phyloP scores from a whole-genome alignment of 345 rosid species.

The Triadica sebifera region DNA sequence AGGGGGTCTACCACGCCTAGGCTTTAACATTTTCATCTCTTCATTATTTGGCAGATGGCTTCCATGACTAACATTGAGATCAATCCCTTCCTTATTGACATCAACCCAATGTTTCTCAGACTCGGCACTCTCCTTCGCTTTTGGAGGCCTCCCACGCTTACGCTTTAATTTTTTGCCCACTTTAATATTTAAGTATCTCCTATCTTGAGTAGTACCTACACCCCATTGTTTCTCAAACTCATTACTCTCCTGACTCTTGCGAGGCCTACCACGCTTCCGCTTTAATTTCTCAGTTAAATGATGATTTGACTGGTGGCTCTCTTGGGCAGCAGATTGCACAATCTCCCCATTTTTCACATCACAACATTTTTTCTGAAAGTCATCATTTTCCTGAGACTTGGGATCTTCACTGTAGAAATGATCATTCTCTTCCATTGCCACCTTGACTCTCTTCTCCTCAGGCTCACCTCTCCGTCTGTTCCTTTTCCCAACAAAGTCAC shows the following conservation, averaged over 20 bases:
- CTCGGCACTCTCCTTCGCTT: slow-evolving; percentile 7
- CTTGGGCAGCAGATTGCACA: background rate
- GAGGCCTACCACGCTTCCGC: slow-evolving; percentile 33
- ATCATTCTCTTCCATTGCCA: slow-evolving; percentile 17
- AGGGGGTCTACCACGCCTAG: slow-evolving; percentile 2
- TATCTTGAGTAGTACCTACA: background rate
- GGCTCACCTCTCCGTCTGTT: background rate
- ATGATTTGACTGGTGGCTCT: background rate
- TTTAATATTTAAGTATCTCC: background rate
- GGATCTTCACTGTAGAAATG: slow-evolving; percentile 6
- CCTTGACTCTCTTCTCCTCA: slow-evolving; percentile 16
- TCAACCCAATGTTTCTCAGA: background rate
- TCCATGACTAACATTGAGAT: background rate
- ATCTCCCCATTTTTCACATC: background rate
- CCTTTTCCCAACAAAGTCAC: too few relatives aligned
- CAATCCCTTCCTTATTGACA: slow-evolving; percentile 1
- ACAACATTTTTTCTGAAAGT: background rate
- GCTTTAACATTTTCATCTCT: background rate
- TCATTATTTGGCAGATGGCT: background rate
- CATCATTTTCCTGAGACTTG: slow-evolving; percentile 17
- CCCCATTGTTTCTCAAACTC: background rate
- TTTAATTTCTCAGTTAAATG: background rate
- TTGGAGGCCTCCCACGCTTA: slow-evolving; percentile 11
- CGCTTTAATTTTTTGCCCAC: background rate
- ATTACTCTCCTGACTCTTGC: slow-evolving; percentile 10